Conservation (phyloP, 2,329 filamentous ascomycete species). For the Sporothrix globosa region DNA sequence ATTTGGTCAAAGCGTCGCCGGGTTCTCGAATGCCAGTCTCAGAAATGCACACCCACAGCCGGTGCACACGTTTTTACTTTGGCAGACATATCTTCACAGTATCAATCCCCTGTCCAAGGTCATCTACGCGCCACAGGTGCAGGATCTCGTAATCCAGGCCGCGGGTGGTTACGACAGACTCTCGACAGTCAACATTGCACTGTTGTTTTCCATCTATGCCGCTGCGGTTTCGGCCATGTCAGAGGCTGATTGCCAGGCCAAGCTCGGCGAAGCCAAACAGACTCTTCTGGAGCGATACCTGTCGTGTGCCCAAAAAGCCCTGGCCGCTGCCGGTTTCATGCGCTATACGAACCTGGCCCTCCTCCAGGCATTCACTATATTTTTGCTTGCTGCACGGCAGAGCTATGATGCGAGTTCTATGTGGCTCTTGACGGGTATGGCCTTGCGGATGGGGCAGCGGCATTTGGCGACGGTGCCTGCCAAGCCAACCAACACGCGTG, state of each 20-base stretch:
- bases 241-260: conserved; percentile 48
- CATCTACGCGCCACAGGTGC: conserved; percentile 53
- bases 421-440: conserved; percentile 63
- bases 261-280: conserved; percentile 24
- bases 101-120: conserved; percentile 58
- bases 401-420: conserved; percentile 54
- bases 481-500: not conserved
- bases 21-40: conserved; percentile 24
- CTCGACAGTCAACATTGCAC: conserved; percentile 34
- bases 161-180: conserved; percentile 26
- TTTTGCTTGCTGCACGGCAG: conserved; percentile 47
- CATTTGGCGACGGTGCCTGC: conserved; percentile 41
- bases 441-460: conserved; percentile 55
- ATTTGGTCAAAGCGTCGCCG: conserved; percentile 29
- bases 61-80: conserved; percentile 43
- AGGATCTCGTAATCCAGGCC: conserved; percentile 40
- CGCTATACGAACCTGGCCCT: conserved; percentile 58
- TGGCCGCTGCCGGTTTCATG: conserved; percentile 61
- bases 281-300: conserved; percentile 44
- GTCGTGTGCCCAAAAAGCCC: conserved; percentile 55
- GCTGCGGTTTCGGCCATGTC: conserved; percentile 57
- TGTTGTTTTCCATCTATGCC: conserved; percentile 59
- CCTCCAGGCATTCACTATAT: conserved; percentile 61
- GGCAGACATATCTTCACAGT: conserved; percentile 53
- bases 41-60: conserved; percentile 44